Evolutionary conservation across 805 yeast species (phyloP).

Genomic region (Saccharomyces kudriavzevii): DNA sequence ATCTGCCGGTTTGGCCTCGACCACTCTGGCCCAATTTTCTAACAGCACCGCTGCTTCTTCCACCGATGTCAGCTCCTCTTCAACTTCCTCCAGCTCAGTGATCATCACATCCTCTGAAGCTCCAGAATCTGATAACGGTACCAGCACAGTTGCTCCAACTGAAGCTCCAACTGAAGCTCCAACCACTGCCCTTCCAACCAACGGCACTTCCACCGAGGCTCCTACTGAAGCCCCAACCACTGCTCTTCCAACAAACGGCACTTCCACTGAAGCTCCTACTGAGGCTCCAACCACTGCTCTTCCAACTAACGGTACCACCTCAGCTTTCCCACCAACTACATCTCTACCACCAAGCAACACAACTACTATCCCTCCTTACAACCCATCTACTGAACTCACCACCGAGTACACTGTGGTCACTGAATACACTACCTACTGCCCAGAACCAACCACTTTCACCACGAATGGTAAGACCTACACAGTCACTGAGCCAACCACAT

Average conservation of each 20-base stretch:
- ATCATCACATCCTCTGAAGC: not conserved
- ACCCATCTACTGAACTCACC: conserved; percentile 1
- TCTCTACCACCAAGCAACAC: not conserved
- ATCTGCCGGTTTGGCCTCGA: conserved; percentile 5
- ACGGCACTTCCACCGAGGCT: not conserved
- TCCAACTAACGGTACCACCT: not conserved
- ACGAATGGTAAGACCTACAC: conserved; percentile 64
- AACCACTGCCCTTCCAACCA: not conserved
- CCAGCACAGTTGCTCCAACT: not conserved
- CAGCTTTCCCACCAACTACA: not conserved
- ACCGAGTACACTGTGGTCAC: conserved; percentile 44
- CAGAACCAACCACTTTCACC: conserved; percentile 57
- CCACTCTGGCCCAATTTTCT: conserved; percentile 2
- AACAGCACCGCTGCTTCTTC: conserved; percentile 2
- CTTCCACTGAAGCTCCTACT: not conserved
- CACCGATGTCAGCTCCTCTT: not conserved
- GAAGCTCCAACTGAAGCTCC: not conserved
- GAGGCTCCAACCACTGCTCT: not conserved
- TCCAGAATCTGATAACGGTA: not conserved
- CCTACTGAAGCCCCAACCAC: not conserved
- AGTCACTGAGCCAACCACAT: conserved; percentile 70
- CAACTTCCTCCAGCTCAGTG: not conserved
- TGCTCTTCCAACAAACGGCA: not conserved
- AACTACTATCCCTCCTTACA: not conserved
- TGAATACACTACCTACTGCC: conserved; percentile 76